Base-by-base conservation (phyloP, 2,329 filamentous ascomycete genomes). In the Macrophomina tecta region DNA sequence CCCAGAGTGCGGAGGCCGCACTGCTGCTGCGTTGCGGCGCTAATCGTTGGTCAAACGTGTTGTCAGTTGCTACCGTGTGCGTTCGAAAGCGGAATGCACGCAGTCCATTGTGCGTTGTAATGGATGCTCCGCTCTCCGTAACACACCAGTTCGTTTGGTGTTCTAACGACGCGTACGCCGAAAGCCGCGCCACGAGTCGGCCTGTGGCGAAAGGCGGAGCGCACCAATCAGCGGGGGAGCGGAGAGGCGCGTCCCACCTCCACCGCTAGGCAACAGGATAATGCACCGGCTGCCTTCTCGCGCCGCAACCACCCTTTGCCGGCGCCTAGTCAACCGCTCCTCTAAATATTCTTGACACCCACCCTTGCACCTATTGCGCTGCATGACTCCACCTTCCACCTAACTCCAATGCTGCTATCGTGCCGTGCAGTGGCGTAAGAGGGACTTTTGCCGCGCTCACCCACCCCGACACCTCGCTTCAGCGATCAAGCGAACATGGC, bases 201-300 rank as follows among this genome's bases (percentile, higher is more conserved):
- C n/a, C 42, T 5, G 48, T 51, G 48, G 48, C 30, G 48, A 28
- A n/a, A 38, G 32, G 60, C 60, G 52, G 60, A 38, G 60, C 60
- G 23, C 42, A 32, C 53, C 56, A 61, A 61, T 61, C 14, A 61
- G 40, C 40, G 9, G 9, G 7, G 32, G 12, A 52, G 46, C 60
- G 18, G 49, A 23, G 38, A 38, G 49, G 62, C 55, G 28, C 55
- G n/a, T 5, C 61, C 48, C 11, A 30, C 45, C 23, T 40, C 49
- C 18, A n/a, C 16, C 34, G 23, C 58, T 69, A 75, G 75, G 75
- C 75, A 77, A 66, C 72, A 70, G 73, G 69, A 67, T 73, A 74
- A 72, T 73, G 73, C 71, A 73, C 72, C 72, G 45, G 42, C 58
- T 51, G 45, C 16, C 45, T 5, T 64, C 49, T 32, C 48, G 40